phyloP scores from a whole-genome alignment of 768 basidiomycete genomes.

The Rhodotorula graminis region DNA sequence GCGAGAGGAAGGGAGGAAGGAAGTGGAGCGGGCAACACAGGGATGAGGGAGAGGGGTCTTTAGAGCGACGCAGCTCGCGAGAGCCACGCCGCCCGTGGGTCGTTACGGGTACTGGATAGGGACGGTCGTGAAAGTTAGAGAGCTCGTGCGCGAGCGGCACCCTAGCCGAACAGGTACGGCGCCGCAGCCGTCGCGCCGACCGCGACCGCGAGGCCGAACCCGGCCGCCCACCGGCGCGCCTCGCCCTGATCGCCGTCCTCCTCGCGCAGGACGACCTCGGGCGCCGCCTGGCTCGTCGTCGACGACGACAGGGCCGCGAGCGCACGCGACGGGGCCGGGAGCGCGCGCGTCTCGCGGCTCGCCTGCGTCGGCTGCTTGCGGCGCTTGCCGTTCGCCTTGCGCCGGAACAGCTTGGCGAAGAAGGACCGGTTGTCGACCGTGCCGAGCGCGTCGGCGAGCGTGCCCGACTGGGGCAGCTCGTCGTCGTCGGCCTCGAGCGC shows the following conservation, averaged over 20 bases:
- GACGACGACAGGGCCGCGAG: too few species aligned
- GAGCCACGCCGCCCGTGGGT: too few species aligned
- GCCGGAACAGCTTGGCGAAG: constrained; percentile 36
- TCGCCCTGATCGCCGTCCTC: constrained; percentile 17
- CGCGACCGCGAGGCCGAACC: constrained; percentile 33
- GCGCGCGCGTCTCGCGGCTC: constrained; percentile 7
- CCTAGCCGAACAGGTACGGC: constrained; percentile 38
- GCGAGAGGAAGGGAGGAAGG: too few species aligned
- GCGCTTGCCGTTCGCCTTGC: neutral
- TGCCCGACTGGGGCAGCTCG: constrained; percentile 13
- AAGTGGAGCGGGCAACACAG: too few species aligned
- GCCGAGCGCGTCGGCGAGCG: constrained; percentile 27
- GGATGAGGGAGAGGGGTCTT: too few species aligned
- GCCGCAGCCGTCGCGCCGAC: constrained; percentile 38
- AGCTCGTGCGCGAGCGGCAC: too few species aligned
- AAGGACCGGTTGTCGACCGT: constrained; percentile 37
- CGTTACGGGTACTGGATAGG: too few species aligned
- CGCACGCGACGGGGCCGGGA: neutral
- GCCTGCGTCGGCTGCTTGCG: constrained; percentile 18
- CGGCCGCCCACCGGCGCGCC: constrained; percentile 31
- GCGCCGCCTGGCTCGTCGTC: neutral
- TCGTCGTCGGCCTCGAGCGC: constrained; percentile 28
- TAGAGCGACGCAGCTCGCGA: too few species aligned
- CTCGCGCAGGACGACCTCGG: constrained; percentile 22
- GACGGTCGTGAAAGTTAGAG: too few species aligned